Base-by-base conservation (phyloP, 2,329 filamentous ascomycete species). In the Colletotrichum karsti region DNA sequence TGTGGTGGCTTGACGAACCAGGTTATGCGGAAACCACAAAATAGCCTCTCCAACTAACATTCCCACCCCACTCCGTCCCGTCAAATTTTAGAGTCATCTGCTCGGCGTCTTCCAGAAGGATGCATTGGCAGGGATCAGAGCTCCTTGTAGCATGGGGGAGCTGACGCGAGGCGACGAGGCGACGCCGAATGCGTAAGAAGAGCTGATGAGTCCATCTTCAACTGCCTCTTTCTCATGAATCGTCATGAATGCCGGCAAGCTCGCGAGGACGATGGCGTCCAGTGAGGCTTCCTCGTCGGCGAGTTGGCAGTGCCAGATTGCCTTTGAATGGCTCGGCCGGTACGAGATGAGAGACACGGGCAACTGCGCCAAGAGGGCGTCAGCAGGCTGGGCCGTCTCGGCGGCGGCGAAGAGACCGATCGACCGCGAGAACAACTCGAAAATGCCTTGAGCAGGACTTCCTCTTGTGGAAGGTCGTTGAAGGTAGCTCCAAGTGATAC, bases 391-490 rank as follows among this genome's bases (percentile, higher is more conserved):
- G 64, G 37, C 35, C 24, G 53, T 46, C 64, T 67, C 20, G 64
- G 64, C 64, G 15, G 51, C 58, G 50, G 50, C 50, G 51, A 63
- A 4, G 20, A 44, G 18, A 15, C 22, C n/a, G n/a, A n/a, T n/a
- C n/a, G n/a, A n/a, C n/a, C n/a, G n/a, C n/a, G n/a, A n/a, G n/a
- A n/a, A n/a, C n/a, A n/a, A n/a, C 13, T 12, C 8, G 26, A 48
- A 59, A 37, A 26, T 20, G 20, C 7, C 15, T 3, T 39, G 37
- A 51, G 24, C 6, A 39, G 46, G 37, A 33, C 22, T 24, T 64
- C 64, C 60, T 33, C 20, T 67, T 63, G 12, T 9, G 64, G 60
- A 67, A 67, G 64, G 64, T 64, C 53, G 37, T 15, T 64, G 30
- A 26, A 18, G 15, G 7, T 24, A 20, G 13, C 4, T 24, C 26